Evolutionary conservation across 2,329 filamentous ascomycete species (phyloP).

Genomic region (Fusarium fracticaudum): DNA sequence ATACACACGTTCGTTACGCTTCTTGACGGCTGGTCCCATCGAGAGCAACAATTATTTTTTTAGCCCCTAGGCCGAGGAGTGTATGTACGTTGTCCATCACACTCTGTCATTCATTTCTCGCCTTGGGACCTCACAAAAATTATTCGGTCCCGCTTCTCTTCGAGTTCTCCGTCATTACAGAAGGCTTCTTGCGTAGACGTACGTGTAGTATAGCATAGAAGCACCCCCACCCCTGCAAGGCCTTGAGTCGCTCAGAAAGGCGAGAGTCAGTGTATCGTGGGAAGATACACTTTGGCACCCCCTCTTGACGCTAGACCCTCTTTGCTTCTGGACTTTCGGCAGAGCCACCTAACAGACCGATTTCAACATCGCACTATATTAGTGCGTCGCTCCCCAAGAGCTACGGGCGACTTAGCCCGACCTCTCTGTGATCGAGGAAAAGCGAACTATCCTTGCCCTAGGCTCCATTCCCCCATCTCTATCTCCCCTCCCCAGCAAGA

Average conservation of each 20-base stretch:
- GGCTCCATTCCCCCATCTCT: constrained; percentile 41
- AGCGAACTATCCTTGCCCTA: constrained; percentile 46
- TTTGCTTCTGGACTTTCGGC: constrained; percentile 48
- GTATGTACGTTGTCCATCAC: constrained; percentile 40
- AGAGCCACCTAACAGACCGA: constrained; percentile 46
- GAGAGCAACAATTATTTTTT: constrained; percentile 3
- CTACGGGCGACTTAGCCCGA: constrained; percentile 44
- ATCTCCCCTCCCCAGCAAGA: constrained; percentile 44
- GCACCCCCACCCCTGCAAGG: constrained; percentile 26
- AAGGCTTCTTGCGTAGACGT: constrained; percentile 36
- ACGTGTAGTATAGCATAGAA: constrained; percentile 15
- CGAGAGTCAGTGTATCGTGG: constrained; percentile 44
- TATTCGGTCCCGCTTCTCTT: constrained; percentile 44
- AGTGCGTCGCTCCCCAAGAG: constrained; percentile 52
- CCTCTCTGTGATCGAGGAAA: constrained; percentile 45
- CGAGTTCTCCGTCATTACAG: constrained; percentile 39
- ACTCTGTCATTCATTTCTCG: constrained; percentile 43
- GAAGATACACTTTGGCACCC: constrained; percentile 43
- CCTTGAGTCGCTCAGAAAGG: constrained; percentile 41
- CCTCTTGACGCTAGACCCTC: constrained; percentile 49
- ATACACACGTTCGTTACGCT: neutral
- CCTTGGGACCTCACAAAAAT: constrained; percentile 46
- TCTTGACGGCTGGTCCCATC: constrained; percentile 36
- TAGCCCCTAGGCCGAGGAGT: constrained; percentile 37
- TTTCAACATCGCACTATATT: constrained; percentile 53